Percentiles rank a stretch among this genome's conserved stretches.
Evolutionary conservation across 192 early-diverging fungal genomes (phyloP).

Genomic region (Dispira simplex): DNA sequence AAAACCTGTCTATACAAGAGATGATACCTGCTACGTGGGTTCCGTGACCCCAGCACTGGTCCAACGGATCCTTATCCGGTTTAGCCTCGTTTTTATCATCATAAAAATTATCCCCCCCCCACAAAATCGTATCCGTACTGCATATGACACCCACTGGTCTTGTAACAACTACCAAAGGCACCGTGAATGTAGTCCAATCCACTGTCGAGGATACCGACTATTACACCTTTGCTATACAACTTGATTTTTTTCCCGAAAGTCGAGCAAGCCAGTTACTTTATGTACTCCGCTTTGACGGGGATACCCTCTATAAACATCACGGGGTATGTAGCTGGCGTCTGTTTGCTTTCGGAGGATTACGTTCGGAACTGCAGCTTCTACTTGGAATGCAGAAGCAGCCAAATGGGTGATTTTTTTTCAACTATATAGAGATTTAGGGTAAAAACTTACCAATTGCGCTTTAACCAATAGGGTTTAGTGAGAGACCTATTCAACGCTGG

Average conservation of each 20-base stretch:
- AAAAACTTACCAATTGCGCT: too few relatives aligned
- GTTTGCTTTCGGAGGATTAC: too few relatives aligned
- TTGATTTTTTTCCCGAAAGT: background rate
- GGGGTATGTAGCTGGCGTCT: too few relatives aligned
- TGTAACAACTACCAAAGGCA: slow-evolving; percentile 49
- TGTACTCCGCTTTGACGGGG: too few relatives aligned
- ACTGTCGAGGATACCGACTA: slow-evolving; percentile 49
- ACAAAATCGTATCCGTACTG: slow-evolving; percentile 33
- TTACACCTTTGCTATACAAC: slow-evolving; percentile 34
- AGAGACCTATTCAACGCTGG: too few relatives aligned
- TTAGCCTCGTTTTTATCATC: slow-evolving; percentile 23
- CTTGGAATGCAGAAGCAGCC: too few relatives aligned
- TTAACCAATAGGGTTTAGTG: too few relatives aligned
- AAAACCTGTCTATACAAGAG: slow-evolving; percentile 23
- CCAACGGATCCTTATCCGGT: slow-evolving; percentile 32
- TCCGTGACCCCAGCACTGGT: slow-evolving; percentile 45
- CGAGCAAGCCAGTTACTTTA: too few relatives aligned
- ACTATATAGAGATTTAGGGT: too few relatives aligned
- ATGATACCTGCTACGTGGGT: slow-evolving; percentile 52
- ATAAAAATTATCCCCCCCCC: slow-evolving; percentile 49
- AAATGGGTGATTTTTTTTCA: too few relatives aligned
- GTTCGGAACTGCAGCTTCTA: too few relatives aligned
- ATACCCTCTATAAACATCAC: too few relatives aligned
- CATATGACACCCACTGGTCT: slow-evolving; percentile 30
- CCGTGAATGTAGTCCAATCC: slow-evolving; percentile 50